These are phyloP conservation scores for Colletotrichum noveboracense DNA, from an alignment of 2,329 filamentous ascomycete genomes.

Conservation along the genomic window DNA sequence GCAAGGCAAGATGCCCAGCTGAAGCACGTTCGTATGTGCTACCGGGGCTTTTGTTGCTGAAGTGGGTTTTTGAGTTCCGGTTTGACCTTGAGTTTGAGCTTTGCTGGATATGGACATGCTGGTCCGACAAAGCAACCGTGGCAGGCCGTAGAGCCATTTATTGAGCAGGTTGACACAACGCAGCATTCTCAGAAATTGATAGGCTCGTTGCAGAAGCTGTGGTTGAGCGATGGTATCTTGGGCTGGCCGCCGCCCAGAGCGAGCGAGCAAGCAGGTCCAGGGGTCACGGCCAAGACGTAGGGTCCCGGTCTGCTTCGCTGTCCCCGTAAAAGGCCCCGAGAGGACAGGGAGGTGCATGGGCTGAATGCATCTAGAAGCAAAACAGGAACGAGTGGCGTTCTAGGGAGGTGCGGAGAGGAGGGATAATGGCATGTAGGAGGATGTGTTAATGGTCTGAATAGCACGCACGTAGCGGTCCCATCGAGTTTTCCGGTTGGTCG, in stretches of 20 bases:
- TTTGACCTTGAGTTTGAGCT: not conserved
- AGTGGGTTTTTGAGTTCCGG: not conserved
- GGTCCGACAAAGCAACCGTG: not conserved
- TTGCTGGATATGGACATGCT: not conserved
- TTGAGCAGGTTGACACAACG: not conserved
- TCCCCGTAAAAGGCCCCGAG: not conserved
- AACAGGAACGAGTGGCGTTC: constrained; percentile 3
- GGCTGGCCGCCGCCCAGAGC: not conserved
- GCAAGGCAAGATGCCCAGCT: not conserved
- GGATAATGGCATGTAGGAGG: not conserved
- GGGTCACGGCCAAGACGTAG: not conserved
- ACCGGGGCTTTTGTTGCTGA: not conserved
- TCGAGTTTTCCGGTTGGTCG: not conserved
- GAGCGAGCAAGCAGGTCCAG: not conserved
- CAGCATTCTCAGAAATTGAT: not conserved
- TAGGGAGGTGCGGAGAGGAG: not conserved
- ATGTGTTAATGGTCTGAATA: not conserved
- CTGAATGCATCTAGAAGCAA: constrained; percentile 19
- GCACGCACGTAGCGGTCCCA: not conserved
- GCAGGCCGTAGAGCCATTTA: not conserved
- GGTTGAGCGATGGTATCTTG: not conserved
- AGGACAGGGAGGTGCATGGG: not conserved
- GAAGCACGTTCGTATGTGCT: not conserved
- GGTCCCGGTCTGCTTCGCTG: not conserved
- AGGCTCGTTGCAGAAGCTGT: not conserved